These are phyloP conservation scores for Yamadazyma kanchanaburiensis DNA, from an alignment of 1,139 yeast genomes.

Conservation along the genomic window DNA sequence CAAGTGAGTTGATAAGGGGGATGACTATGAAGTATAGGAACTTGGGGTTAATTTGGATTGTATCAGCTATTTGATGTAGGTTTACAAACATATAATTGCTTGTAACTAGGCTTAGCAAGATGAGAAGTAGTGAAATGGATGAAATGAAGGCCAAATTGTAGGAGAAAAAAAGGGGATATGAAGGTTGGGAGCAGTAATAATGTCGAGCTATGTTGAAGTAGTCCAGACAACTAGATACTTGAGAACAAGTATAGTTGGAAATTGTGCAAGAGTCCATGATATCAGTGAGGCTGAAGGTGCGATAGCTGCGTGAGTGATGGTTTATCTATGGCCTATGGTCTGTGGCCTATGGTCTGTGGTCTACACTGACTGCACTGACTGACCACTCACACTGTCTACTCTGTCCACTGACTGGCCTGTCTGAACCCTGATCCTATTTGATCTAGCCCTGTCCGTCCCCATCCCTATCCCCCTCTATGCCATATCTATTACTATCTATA, in stretches of 20 bases:
- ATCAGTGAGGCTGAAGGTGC: too few relatives aligned
- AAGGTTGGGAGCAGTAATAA: constrained; percentile 10
- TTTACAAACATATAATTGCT: constrained; percentile 33
- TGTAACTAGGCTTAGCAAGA: constrained; percentile 30
- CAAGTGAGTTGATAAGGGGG: constrained; percentile 39
- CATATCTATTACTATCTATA: too few relatives aligned
- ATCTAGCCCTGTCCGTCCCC: too few relatives aligned
- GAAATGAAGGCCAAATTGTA: constrained; percentile 9
- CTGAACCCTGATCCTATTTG: too few relatives aligned
- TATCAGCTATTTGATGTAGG: constrained; percentile 25
- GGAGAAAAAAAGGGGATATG: background rate
- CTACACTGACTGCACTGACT: too few relatives aligned
- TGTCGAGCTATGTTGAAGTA: constrained; percentile 10
- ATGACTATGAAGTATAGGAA: constrained; percentile 34
- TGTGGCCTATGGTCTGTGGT: too few relatives aligned
- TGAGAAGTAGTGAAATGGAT: constrained; percentile 6
- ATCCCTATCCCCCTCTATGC: too few relatives aligned
- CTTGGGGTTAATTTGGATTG: constrained; percentile 26
- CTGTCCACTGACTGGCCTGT: too few relatives aligned
- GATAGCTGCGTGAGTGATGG: too few relatives aligned
- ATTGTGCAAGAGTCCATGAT: constrained; percentile 6
- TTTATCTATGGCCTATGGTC: too few relatives aligned
- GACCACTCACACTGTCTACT: too few relatives aligned
- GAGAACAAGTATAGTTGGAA: constrained; percentile 9
- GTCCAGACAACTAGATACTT: constrained; percentile 6